These are phyloP conservation scores for Astrothelium macrocarpum DNA, from an alignment of 495 filamentous ascomycete genomes.

Conservation along the genomic window DNA sequence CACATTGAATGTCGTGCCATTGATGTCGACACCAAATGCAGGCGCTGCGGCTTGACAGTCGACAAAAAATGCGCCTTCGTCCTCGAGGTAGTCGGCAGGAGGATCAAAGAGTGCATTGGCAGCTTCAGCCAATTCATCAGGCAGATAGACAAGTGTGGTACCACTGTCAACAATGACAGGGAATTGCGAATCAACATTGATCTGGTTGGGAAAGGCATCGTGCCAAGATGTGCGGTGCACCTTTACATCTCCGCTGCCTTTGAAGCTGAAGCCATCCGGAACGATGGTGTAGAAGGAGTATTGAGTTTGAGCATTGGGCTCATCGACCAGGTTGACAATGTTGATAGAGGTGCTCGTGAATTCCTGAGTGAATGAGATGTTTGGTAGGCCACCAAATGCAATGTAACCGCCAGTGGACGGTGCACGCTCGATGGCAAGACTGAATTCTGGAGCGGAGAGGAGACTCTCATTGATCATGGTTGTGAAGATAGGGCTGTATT, in stretches of 20 bases:
- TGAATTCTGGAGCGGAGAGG: slow-evolving; percentile 47
- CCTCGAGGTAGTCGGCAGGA: slow-evolving; percentile 38
- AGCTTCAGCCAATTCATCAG: slow-evolving; percentile 35
- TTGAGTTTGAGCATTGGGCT: slow-evolving; percentile 3
- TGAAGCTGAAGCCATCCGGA: slow-evolving; percentile 31
- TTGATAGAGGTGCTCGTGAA: slow-evolving; percentile 34
- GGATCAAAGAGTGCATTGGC: slow-evolving; percentile 47
- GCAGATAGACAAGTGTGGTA: slow-evolving; percentile 38
- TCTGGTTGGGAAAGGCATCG: background rate
- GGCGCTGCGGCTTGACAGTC: slow-evolving; percentile 48
- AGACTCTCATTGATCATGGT: slow-evolving; percentile 46
- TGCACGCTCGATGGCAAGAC: slow-evolving; percentile 35
- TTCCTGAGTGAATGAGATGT: slow-evolving; percentile 25
- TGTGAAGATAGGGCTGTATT: slow-evolving; percentile 46
- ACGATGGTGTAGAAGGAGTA: slow-evolving; percentile 38
- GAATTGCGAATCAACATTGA: background rate
- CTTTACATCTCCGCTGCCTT: slow-evolving; percentile 1
- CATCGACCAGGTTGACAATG: slow-evolving; percentile 4
- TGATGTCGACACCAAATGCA: slow-evolving; percentile 42
- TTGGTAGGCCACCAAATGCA: slow-evolving; percentile 46
- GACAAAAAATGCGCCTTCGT: slow-evolving; percentile 42
- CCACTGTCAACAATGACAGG: slow-evolving; percentile 36
- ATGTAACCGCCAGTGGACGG: slow-evolving; percentile 27
- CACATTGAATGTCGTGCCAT: slow-evolving; percentile 40
- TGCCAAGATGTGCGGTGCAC: background rate